Percentiles rank a stretch among this genome's conserved stretches.
Evolutionary conservation across 163 green algal genomes (phyloP).

Genomic region (Picocystis sp.): DNA sequence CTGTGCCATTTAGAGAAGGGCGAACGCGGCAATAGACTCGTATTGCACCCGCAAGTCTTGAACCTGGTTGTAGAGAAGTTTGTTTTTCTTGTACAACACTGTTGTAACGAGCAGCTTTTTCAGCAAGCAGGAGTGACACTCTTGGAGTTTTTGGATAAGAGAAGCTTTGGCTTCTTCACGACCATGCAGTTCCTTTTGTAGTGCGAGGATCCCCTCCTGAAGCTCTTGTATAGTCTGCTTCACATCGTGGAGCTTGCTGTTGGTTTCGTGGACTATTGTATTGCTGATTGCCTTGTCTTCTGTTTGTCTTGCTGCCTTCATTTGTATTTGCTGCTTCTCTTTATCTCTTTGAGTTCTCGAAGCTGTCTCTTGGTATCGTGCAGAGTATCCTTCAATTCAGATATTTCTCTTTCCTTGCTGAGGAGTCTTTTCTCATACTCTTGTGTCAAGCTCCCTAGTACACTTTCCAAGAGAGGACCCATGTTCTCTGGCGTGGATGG

Average conservation of each 20-base stretch:
- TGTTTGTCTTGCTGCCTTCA: too few species aligned
- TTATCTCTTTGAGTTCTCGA: too few species aligned
- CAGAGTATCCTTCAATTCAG: constrained; percentile 11
- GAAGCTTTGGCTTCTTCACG: too few species aligned
- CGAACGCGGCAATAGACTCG: constrained; percentile 22
- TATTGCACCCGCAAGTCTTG: constrained; percentile 66
- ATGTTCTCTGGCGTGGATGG: constrained; percentile 34
- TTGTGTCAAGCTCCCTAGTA: constrained; percentile 48
- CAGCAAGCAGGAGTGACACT: too few species aligned
- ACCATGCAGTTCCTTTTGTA: too few species aligned
- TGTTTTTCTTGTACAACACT: constrained; percentile 15
- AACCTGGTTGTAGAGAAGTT: constrained; percentile 48
- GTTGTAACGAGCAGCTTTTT: constrained; percentile 2
- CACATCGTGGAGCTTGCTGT: too few species aligned
- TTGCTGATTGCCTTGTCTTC: too few species aligned
- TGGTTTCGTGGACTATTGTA: too few species aligned
- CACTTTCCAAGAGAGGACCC: constrained; percentile 50
- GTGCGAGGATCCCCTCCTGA: too few species aligned
- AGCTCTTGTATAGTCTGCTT: too few species aligned
- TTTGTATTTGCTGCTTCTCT: too few species aligned
- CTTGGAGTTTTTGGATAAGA: too few species aligned
- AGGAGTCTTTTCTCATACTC: constrained; percentile 76
- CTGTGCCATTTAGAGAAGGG: constrained; percentile 7
- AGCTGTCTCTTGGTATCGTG: constrained; percentile 9
- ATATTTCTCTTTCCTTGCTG: constrained; percentile 57